Evolutionary conservation across 2,329 filamentous ascomycete species (phyloP).

Genomic region (Penicillium palitans): DNA sequence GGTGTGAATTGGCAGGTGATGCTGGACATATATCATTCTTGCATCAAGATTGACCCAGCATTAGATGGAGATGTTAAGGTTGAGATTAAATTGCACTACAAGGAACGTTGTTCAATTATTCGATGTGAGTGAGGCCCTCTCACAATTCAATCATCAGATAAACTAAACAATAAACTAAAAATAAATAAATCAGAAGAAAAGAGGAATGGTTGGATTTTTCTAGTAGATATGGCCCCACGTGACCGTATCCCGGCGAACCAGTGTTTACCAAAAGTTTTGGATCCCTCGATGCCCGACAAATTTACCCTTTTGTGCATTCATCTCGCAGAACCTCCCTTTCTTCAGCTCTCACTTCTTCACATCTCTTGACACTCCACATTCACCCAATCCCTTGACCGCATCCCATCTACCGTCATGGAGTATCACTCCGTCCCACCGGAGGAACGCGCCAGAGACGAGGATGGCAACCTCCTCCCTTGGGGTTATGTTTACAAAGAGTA

Average conservation of each 20-base stretch:
- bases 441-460: conserved; percentile 61
- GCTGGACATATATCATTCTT: conserved; percentile 51
- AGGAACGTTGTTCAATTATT: neutral
- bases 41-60: conserved; percentile 39
- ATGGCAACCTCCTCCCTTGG: conserved; percentile 63
- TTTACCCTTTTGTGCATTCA: neutral
- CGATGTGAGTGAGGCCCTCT: neutral
- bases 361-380: neutral
- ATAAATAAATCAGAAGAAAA: neutral
- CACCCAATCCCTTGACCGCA: neutral
- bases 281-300: conserved; percentile 1
- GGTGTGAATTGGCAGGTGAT: conserved; percentile 50
- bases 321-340: neutral
- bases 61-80: neutral
- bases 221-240: conserved; percentile 14
- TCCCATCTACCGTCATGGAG: conserved; percentile 51
- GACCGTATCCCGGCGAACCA: conserved; percentile 28
- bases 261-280: conserved; percentile 25
- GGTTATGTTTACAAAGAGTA: conserved; percentile 63
- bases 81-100: neutral
- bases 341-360: neutral
- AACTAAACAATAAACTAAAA: neutral
- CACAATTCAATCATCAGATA: neutral
- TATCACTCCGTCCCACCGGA: conserved; percentile 65
- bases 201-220: neutral